Conservation (phyloP, 1,139 yeast genomes). For the Lodderomyces beijingensis region DNA sequence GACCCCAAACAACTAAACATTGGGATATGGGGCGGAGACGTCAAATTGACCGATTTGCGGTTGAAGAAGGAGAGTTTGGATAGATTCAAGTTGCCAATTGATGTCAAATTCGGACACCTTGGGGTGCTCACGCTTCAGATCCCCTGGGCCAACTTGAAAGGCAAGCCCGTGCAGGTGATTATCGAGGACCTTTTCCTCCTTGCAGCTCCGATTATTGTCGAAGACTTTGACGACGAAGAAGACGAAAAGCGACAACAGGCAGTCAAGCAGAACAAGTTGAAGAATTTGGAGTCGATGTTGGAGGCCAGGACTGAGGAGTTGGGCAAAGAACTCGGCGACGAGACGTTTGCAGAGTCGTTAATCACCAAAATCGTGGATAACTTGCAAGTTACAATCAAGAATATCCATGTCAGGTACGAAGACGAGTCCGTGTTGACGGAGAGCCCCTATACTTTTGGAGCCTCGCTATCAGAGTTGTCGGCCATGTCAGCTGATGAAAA, state of each 20-base stretch:
- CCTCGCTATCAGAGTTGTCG: conserved; percentile 79
- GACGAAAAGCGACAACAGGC: conserved; percentile 60
- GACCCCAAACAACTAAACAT: conserved; percentile 92
- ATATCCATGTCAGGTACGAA: conserved; percentile 89
- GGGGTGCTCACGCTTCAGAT: conserved; percentile 88
- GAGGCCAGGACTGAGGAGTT: conserved; percentile 36
- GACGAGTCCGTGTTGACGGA: conserved; percentile 67
- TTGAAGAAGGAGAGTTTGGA: conserved; percentile 84
- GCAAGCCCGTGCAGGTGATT: conserved; percentile 86
- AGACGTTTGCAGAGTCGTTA: conserved; percentile 81
- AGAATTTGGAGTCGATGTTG: conserved; percentile 60
- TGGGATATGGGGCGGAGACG: conserved; percentile 98
- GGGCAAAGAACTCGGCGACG: conserved; percentile 50
- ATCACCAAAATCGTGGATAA: conserved; percentile 90
- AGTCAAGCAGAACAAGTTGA: conserved; percentile 63
- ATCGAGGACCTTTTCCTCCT: conserved; percentile 84
- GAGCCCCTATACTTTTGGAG: conserved; percentile 76
- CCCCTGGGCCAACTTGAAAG: conserved; percentile 94
- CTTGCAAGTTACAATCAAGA: conserved; percentile 85
- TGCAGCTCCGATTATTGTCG: conserved; percentile 64
- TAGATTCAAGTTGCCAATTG: conserved; percentile 76
- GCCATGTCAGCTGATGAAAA: conserved; percentile 84
- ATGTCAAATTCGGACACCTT: conserved; percentile 86
- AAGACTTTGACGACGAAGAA: conserved; percentile 59
- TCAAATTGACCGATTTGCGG: conserved; percentile 70